Percentiles rank a stretch among this genome's conserved stretches.
These are phyloP conservation scores for Mytilinidion resinicola DNA, from an alignment of 495 filamentous ascomycete genomes.

Conservation along the genomic window DNA sequence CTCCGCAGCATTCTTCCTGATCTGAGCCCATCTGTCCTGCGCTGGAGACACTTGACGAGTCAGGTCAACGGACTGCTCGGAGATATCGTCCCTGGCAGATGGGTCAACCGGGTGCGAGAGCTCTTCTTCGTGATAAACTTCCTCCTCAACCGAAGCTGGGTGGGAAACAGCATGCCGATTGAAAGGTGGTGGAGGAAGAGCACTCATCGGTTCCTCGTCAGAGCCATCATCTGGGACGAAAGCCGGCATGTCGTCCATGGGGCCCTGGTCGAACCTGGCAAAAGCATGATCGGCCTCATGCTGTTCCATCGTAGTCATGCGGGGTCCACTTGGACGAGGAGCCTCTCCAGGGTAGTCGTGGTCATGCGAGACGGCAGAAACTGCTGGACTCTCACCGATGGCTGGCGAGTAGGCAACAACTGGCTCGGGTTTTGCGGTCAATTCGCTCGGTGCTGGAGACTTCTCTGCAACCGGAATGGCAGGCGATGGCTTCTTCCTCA, in stretches of 20 bases:
- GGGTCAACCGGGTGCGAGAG: not conserved
- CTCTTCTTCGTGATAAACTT: not conserved
- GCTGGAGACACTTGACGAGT: constrained; percentile 10
- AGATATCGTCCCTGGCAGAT: constrained; percentile 16
- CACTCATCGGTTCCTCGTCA: constrained; percentile 17
- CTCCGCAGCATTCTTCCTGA: constrained; percentile 86
- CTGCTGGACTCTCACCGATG: constrained; percentile 16
- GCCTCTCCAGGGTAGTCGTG: constrained; percentile 46
- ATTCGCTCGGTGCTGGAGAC: constrained; percentile 23
- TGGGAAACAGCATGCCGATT: not conserved
- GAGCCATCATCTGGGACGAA: constrained; percentile 67
- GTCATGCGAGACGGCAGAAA: constrained; percentile 40
- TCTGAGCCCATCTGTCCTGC: constrained; percentile 69
- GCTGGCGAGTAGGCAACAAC: constrained; percentile 11
- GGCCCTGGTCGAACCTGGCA: constrained; percentile 84
- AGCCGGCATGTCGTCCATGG: constrained; percentile 76
- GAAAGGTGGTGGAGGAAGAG: constrained; percentile 3
- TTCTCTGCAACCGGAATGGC: not conserved
- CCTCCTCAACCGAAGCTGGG: not conserved
- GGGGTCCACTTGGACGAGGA: constrained; percentile 48
- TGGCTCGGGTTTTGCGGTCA: not conserved
- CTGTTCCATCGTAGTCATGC: constrained; percentile 59
- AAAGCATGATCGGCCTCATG: constrained; percentile 64
- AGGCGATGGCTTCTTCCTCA: constrained; percentile 24
- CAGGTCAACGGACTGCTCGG: constrained; percentile 21